A percentile compares a stretch with the other conserved stretches of the same genome.
These are phyloP conservation scores for Rhizophlyctis rosea DNA, from an alignment of 192 early-diverging fungal genomes.

Conservation along the genomic window DNA sequence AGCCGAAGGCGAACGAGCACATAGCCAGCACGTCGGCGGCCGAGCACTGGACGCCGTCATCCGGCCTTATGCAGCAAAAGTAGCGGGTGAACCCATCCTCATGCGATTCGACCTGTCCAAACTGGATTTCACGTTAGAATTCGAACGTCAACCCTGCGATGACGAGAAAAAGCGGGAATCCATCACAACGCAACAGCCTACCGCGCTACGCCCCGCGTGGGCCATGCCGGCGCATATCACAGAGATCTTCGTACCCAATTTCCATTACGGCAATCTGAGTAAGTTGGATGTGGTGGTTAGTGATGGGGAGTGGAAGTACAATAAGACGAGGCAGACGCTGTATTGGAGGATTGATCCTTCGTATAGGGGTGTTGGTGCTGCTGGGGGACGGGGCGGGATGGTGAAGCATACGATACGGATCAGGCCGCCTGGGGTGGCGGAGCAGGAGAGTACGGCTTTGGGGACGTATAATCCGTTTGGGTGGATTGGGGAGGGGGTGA, in stretches of 20 bases:
- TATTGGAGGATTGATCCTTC: conserved; percentile 50
- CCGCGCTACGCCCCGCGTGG: not conserved
- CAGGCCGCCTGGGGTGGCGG: no score
- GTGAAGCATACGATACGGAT: no score
- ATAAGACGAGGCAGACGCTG: conserved; percentile 64
- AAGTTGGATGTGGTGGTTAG: conserved; percentile 55
- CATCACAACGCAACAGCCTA: no score
- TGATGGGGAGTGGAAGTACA: conserved; percentile 71
- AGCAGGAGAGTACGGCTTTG: no score
- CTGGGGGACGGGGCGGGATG: no score
- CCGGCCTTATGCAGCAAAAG: conserved; percentile 74
- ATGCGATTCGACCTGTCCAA: conserved; percentile 59
- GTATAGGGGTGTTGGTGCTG: no score
- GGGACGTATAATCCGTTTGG: no score
- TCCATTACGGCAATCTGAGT: conserved; percentile 55
- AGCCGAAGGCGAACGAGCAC: conserved; percentile 34
- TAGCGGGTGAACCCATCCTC: conserved; percentile 61
- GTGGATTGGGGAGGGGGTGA: no score
- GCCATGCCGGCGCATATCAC: conserved; percentile 32
- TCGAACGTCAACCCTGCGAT: conserved; percentile 39
- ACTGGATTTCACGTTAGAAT: conserved; percentile 60
- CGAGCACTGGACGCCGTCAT: conserved; percentile 75
- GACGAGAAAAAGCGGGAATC: not conserved
- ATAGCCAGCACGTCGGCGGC: conserved; percentile 66
- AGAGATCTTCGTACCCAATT: conserved; percentile 72